Evolutionary conservation across 2,329 filamentous ascomycete genomes (phyloP).

Genomic region (Emericellopsis atlantica): DNA sequence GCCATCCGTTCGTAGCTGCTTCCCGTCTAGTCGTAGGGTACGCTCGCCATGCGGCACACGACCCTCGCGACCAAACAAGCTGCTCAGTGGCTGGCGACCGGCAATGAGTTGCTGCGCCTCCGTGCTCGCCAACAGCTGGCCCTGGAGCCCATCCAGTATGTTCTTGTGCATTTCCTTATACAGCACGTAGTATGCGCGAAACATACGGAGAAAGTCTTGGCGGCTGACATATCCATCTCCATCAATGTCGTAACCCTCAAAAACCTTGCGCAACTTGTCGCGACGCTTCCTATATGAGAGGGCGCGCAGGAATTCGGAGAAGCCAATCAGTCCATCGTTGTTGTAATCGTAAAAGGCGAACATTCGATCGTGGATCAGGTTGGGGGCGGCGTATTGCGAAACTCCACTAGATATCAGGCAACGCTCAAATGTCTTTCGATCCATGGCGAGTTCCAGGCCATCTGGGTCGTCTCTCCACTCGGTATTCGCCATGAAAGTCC

Average conservation of each 20-base stretch:
- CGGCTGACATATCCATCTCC: slow-evolving; percentile 75
- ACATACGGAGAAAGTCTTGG: slow-evolving; percentile 81
- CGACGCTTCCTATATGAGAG: slow-evolving; percentile 58
- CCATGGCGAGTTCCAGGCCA: slow-evolving; percentile 69
- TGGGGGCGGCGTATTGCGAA: slow-evolving; percentile 65
- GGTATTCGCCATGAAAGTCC: slow-evolving; percentile 82
- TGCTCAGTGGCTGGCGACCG: slow-evolving; percentile 63
- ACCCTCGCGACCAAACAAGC: slow-evolving; percentile 60
- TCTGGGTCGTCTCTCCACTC: slow-evolving; percentile 75
- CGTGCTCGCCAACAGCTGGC: slow-evolving; percentile 63
- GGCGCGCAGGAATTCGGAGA: slow-evolving; percentile 81
- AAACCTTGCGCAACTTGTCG: slow-evolving; percentile 60
- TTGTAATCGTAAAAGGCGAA: slow-evolving; percentile 95
- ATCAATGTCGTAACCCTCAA: slow-evolving; percentile 85
- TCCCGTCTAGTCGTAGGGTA: slow-evolving; percentile 48
- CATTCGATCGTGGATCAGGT: slow-evolving; percentile 89
- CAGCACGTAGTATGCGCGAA: slow-evolving; percentile 82
- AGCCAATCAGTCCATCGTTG: slow-evolving; percentile 77
- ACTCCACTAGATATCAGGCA: slow-evolving; percentile 80
- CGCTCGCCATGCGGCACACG: slow-evolving; percentile 51
- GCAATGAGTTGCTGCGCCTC: slow-evolving; percentile 67
- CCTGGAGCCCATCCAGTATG: slow-evolving; percentile 64
- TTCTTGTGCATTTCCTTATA: slow-evolving; percentile 85
- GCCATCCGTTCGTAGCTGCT: slow-evolving; percentile 48
- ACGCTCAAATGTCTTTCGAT: slow-evolving; percentile 83